Conservation (phyloP, 2,329 filamentous ascomycete genomes). For the Didymellaceae sp. region DNA sequence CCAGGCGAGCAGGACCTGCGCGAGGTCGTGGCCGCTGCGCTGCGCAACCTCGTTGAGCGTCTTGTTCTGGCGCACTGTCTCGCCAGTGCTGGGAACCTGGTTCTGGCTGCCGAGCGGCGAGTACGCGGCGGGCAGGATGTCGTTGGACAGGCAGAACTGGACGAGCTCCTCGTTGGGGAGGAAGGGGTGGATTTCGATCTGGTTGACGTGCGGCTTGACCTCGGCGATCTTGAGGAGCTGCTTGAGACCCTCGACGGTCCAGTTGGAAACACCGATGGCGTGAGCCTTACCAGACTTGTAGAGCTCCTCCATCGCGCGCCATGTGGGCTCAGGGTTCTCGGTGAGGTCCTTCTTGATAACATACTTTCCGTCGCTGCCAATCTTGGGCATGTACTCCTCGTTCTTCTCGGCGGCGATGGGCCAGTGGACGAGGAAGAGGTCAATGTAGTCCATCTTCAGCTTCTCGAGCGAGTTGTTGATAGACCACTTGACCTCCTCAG, state of each 20-base stretch:
- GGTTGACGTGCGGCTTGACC: slow-evolving; percentile 73
- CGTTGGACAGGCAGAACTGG: slow-evolving; percentile 64
- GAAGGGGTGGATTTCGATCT: slow-evolving; percentile 79
- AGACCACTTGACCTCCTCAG: slow-evolving; percentile 66
- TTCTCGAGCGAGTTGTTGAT: slow-evolving; percentile 68
- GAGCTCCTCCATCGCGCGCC: slow-evolving; percentile 70
- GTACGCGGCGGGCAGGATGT: slow-evolving; percentile 68
- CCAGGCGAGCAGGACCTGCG: slow-evolving; percentile 85
- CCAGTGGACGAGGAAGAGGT: slow-evolving; percentile 74
- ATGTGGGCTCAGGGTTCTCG: slow-evolving; percentile 70
- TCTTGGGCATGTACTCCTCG: slow-evolving; percentile 59
- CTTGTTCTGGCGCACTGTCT: slow-evolving; percentile 72
- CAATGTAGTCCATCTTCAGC: slow-evolving; percentile 68
- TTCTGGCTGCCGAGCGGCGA: slow-evolving; percentile 74
- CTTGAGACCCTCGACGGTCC: slow-evolving; percentile 70
- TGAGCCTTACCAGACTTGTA: slow-evolving; percentile 66
- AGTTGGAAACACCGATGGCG: slow-evolving; percentile 77
- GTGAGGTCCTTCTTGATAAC: slow-evolving; percentile 71
- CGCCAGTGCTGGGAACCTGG: slow-evolving; percentile 71
- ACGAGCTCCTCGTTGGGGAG: slow-evolving; percentile 68
- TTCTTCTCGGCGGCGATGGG: slow-evolving; percentile 60
- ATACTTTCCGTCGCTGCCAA: slow-evolving; percentile 64
- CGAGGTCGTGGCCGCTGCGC: slow-evolving; percentile 76
- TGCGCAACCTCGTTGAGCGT: slow-evolving; percentile 70
- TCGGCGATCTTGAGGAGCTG: slow-evolving; percentile 70